Base-by-base conservation (phyloP, 169 alveolate species). In the Cryptosporidium canis region DNA sequence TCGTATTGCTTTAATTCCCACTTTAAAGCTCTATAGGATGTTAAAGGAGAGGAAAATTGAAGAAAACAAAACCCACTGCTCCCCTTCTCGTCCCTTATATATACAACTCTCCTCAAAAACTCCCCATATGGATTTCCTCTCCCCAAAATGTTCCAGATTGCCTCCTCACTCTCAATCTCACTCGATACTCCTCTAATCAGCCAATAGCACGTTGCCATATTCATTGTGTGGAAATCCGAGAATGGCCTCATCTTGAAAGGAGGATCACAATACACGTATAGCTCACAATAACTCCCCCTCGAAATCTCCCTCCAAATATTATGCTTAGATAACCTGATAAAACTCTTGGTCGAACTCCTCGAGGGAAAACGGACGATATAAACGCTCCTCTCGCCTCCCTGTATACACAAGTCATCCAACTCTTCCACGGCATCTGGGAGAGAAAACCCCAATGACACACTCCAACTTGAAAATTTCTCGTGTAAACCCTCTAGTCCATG, bases 31-130 rank as follows among this genome's bases (percentile, higher is more conserved):
- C 87, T 77, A 8, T 58, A 61, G 1, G 87, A 77, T 6, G 55
- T 56, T 24, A 77, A 41, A 56, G 87, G 87, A 1, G 87, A 77
- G 0, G 87, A 77, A 61, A 77, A 77, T 27, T 77, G 87, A 11
- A 77, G 37, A 37, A 77, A 77, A 61, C 87, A 77, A 77, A 77
- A 77, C 3, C 87, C 87, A 24, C 37, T 67, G 24, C 6, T 53
- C n/a, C 64, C 66, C 41, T 27, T 33, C 48, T 77, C 87, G 58
- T 77, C 87, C 43, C 72, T 77, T 21, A 77, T 58, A 29, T 77
- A 77, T 8, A 58, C 77, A 8, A 77, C 44, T 44, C 63, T 77
- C 43, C 47, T 77, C 27, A 77, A 37, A 29, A 55, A 63, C 24
- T 55, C 58, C n/a, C 87, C 87, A 58, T 18, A 77, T 29, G 35